Evolutionary conservation across 768 basidiomycete genomes (phyloP).

Genomic region (Naganishia friedmannii): DNA sequence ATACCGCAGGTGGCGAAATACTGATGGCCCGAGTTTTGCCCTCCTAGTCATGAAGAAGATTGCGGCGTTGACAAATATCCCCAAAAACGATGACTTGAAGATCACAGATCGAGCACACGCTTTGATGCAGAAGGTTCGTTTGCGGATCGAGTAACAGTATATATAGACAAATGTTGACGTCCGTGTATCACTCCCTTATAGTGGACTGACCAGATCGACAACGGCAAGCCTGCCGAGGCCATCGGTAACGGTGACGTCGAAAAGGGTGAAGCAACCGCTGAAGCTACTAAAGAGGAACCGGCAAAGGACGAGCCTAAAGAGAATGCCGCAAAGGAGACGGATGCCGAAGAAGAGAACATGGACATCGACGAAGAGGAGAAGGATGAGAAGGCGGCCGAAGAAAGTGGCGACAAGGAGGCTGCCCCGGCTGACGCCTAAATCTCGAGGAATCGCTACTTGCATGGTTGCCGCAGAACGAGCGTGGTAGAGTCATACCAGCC

Average conservation of each 20-base stretch:
- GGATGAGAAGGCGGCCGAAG: conserved; percentile 4
- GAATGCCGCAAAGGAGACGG: conserved; percentile 12
- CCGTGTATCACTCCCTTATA: not conserved
- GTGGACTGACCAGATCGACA: conserved; percentile 30
- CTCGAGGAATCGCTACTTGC: not conserved
- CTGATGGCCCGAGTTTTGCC: not conserved
- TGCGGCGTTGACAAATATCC: conserved; percentile 61
- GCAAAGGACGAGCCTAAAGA: not conserved
- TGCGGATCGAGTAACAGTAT: not conserved
- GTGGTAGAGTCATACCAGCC: not conserved
- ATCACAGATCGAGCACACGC: conserved; percentile 69
- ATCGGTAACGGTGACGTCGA: conserved; percentile 27
- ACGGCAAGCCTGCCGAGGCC: conserved; percentile 18
- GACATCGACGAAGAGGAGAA: not conserved
- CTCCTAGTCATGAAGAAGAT: conserved; percentile 88
- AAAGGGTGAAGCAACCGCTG: conserved; percentile 20
- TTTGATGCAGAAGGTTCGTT: conserved; percentile 61
- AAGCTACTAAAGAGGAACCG: not conserved
- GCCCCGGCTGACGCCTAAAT: conserved; percentile 1
- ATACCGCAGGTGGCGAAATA: not conserved
- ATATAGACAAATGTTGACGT: not conserved
- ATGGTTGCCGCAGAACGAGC: no score
- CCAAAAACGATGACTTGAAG: conserved; percentile 65
- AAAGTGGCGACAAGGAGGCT: not conserved
- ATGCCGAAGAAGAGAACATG: not conserved